Base-by-base conservation (phyloP, 495 filamentous ascomycete genomes). In the Copromyces sp. region DNA sequence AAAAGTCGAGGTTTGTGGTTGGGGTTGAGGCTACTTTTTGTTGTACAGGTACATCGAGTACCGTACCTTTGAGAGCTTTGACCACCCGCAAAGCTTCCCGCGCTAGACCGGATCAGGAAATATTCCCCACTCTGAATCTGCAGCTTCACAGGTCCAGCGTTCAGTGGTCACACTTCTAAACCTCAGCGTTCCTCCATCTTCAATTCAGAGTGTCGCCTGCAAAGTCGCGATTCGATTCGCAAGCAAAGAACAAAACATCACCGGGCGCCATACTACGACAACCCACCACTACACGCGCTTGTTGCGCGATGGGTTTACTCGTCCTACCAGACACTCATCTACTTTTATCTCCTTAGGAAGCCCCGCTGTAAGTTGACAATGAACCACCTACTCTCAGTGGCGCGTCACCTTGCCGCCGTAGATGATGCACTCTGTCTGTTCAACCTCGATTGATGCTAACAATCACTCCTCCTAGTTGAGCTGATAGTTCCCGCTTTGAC, bases 221-320 rank as follows among this genome's bases (percentile, higher is more conserved):
- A 53, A 24, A 29, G 53, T 65, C 53, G 53, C 53, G 53, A 35
- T 65, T 16, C 12, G 6, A 16, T 40, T 40, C 39, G 39, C 39
- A 40, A 35, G 24, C 29, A 24, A 65, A 61, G 24, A 32, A 61
- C 24, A 32, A 65, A 40, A 47, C 39, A 69, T 38, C 69, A 41
- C 47, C 4, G 47, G 47, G 20, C 47, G 20, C 47, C 24, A 29
- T 29, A 59, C 65, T 29, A 59, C 70, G 45, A 38, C 68, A 69
- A 5, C n/a, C 20, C 59, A 12, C 47, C 61, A 11, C 65, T 29
- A n/a, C 61, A 68, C 77, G 79, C 77, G 76, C 75, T 75, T 40
- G 17, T 69, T 78, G 79, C 76, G 79, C 76, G 75, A 80, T 80
- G 79, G 79, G 79, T 74, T 71, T 71, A 65, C 75, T 71, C 75